Percentiles rank a stretch among this genome's conserved stretches.
Evolutionary conservation across 192 early-diverging fungal species (phyloP).

Genomic region (Gryganskiella cystojenkinii): DNA sequence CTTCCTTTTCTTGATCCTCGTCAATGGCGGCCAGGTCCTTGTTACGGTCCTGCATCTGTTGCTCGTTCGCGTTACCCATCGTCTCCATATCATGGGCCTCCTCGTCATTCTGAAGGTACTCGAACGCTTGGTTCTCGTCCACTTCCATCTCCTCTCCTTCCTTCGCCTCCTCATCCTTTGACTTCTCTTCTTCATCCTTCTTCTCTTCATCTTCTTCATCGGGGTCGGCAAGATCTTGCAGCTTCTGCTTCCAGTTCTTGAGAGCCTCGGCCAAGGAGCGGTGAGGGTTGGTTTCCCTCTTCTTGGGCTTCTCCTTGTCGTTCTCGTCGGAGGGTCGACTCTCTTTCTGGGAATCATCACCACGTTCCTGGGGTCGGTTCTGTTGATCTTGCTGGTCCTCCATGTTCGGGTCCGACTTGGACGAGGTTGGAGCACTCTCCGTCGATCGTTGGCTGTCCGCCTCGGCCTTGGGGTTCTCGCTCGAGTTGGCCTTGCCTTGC

Average conservation of each 20-base stretch:
- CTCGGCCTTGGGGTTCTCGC: constrained; percentile 63
- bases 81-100: constrained; percentile 79
- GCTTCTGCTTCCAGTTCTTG: constrained; percentile 91
- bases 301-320: constrained; percentile 53
- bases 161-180: constrained; percentile 58
- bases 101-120: constrained; percentile 84
- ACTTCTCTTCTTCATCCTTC: constrained; percentile 42
- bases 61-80: constrained; percentile 74
- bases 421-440: constrained; percentile 49
- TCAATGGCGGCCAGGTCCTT: constrained; percentile 72
- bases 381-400: constrained; percentile 57
- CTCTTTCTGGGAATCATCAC: constrained; percentile 52
- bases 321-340: constrained; percentile 49
- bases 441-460: constrained; percentile 61
- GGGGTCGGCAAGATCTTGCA: constrained; percentile 78
- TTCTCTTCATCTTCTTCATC: constrained; percentile 63
- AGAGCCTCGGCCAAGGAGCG: constrained; percentile 92
- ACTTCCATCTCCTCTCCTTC: constrained; percentile 63
- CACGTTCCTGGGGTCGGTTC: constrained; percentile 51
- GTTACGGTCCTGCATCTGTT: constrained; percentile 70
- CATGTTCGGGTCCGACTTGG: constrained; percentile 44
- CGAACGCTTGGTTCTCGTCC: constrained; percentile 71
- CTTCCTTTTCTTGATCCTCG: constrained; percentile 64
- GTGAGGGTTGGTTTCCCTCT: constrained; percentile 82
- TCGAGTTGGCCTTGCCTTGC: constrained; percentile 60